Percentiles rank a stretch among this genome's conserved stretches.
Evolutionary conservation across 306 rosid genomes (phyloP).

Genomic region (Lathyrus aphaca): DNA sequence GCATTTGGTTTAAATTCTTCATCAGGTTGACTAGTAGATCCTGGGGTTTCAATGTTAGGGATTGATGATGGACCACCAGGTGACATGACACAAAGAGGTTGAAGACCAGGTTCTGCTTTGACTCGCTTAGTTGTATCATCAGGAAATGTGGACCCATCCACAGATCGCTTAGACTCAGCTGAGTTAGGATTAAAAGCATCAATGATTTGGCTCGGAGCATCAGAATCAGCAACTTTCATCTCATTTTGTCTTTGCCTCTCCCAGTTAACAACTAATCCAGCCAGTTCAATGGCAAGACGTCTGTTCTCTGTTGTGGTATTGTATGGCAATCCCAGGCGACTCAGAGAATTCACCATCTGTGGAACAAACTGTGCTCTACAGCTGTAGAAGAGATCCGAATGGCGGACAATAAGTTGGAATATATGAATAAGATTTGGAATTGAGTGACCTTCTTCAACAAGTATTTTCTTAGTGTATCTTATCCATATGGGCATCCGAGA

Average conservation of each 20-base stretch:
- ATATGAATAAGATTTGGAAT: constrained; percentile 97
- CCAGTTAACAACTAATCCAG: constrained; percentile 99
- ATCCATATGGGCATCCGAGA: constrained; percentile 99
- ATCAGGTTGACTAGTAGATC: constrained; percentile 91
- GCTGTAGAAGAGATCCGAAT: constrained; percentile 96
- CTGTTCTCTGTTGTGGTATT: constrained; percentile 94
- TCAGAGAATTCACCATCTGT: constrained; percentile 98
- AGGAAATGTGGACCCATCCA: constrained; percentile 83
- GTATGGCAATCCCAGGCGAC: constrained; percentile 96
- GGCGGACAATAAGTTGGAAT: constrained; percentile 98
- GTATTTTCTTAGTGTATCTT: constrained; percentile 89
- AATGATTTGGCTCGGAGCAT: constrained; percentile 61
- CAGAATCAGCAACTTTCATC: constrained; percentile 81
- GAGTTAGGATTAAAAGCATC: constrained; percentile 76
- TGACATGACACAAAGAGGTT: constrained; percentile 86
- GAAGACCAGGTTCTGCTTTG: constrained; percentile 97
- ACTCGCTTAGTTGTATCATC: constrained; percentile 93
- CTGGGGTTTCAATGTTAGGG: constrained; percentile 91
- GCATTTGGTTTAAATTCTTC: constrained; percentile 99
- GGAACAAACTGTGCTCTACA: constrained; percentile 99
- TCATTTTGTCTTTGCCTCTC: constrained; percentile 95
- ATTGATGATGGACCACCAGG: constrained; percentile 97
- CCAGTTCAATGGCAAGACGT: constrained; percentile 98
- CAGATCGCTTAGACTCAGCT: constrained; percentile 76
- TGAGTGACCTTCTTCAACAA: constrained; percentile 99